A percentile compares a stretch with the other conserved stretches of the same genome.
Conservation (phyloP, 768 basidiomycete species). For the Termitomyces sp. region DNA sequence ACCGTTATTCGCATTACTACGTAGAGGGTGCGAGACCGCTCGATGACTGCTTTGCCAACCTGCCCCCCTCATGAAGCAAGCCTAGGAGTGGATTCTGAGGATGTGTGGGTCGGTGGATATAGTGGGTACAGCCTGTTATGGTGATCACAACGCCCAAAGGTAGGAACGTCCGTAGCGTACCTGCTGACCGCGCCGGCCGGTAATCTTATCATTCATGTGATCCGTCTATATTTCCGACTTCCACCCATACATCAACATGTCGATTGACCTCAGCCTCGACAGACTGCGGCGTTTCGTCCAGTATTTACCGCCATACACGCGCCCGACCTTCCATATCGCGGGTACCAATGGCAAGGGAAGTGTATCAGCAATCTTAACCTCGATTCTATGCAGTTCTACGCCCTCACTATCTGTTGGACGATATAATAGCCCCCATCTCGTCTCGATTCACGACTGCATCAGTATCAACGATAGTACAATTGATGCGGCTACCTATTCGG, state of each 20-base stretch:
- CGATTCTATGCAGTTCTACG: conserved; percentile 58
- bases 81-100: no score
- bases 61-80: no score
- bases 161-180: no score
- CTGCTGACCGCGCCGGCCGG: no score
- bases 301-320: conserved; percentile 56
- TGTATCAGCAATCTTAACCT: conserved; percentile 78
- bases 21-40: no score
- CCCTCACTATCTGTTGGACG: conserved; percentile 66
- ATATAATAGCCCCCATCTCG: conserved; percentile 92
- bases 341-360: conserved; percentile 99
- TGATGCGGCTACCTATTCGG: conserved; percentile 40
- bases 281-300: conserved; percentile 52
- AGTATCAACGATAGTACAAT: conserved; percentile 59
- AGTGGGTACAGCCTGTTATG: no score
- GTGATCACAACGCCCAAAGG: no score
- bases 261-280: conserved; percentile 67
- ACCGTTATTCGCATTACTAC: no score
- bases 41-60: no score
- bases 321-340: conserved; percentile 87
- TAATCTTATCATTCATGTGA: no score
- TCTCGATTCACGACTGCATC: conserved; percentile 76
- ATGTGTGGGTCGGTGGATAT: no score
- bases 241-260: conserved; percentile 33
- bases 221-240: no score